phyloP scores from a whole-genome alignment of 225 moss, liverwort and hornwort species.

The Bryoerythrophyllum caledonicum region DNA sequence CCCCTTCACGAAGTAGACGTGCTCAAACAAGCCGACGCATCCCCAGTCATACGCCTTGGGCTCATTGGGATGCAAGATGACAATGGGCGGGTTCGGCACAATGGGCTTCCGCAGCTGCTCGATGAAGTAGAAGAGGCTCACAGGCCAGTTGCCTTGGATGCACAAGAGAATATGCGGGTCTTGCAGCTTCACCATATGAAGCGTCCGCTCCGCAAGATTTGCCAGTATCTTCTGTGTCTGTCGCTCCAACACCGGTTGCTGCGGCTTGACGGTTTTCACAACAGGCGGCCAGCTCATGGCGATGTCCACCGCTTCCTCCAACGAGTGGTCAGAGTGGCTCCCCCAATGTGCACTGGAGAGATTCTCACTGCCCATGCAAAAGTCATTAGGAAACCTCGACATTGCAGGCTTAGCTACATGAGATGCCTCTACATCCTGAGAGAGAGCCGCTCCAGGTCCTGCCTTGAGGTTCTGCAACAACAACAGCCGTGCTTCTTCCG shows the following conservation, averaged over 20 bases:
- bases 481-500: slow-evolving; percentile 30
- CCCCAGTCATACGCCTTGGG: slow-evolving; percentile 75
- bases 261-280: slow-evolving; percentile 56
- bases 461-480: slow-evolving; percentile 33
- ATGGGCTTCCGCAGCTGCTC: slow-evolving; percentile 59
- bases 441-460: slow-evolving; percentile 7
- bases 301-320: slow-evolving; percentile 69
- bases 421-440: slow-evolving; percentile 35
- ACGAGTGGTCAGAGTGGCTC: slow-evolving; percentile 19
- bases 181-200: slow-evolving; percentile 68
- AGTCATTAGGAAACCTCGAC: slow-evolving; percentile 22
- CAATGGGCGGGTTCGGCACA: slow-evolving; percentile 66
- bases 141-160: slow-evolving; percentile 81
- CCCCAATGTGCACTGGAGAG: slow-evolving; percentile 15
- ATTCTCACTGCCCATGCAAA: slow-evolving; percentile 7
- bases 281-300: slow-evolving; percentile 90
- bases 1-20: slow-evolving; percentile 79
- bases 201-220: slow-evolving; percentile 57
- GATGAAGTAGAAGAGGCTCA: slow-evolving; percentile 79
- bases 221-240: slow-evolving; percentile 53
- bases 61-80: slow-evolving; percentile 73
- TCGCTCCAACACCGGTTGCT: slow-evolving; percentile 70
- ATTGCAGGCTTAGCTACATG: slow-evolving; percentile 5
- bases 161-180: slow-evolving; percentile 75
- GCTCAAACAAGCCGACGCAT: slow-evolving; percentile 81